These are phyloP conservation scores for Alternaria sp. DNA, from an alignment of 2,329 filamentous ascomycete genomes.

Conservation along the genomic window DNA sequence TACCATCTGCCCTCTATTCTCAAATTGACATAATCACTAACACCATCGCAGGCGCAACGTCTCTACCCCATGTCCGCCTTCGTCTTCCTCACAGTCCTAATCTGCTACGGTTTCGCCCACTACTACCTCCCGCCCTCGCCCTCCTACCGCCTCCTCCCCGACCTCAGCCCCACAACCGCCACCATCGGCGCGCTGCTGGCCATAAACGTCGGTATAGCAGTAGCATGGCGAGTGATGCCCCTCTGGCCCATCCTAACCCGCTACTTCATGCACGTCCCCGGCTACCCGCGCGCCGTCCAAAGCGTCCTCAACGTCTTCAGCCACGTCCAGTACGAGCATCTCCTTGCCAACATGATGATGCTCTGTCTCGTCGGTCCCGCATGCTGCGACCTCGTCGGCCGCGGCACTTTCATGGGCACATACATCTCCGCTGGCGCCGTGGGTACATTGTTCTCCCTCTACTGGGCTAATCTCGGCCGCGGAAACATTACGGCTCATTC, in stretches of 20 bases:
- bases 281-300: constrained; percentile 67
- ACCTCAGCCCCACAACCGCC: constrained; percentile 41
- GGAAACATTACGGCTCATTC: constrained; percentile 36
- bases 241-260: constrained; percentile 71
- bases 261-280: constrained; percentile 55
- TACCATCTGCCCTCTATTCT: not conserved
- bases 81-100: constrained; percentile 32
- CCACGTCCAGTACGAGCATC: constrained; percentile 67
- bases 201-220: constrained; percentile 64
- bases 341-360: constrained; percentile 66
- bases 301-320: constrained; percentile 72
- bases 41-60: constrained; percentile 35
- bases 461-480: constrained; percentile 43
- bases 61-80: constrained; percentile 46
- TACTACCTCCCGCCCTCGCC: constrained; percentile 42
- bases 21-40: not conserved
- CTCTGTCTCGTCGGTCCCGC: constrained; percentile 69
- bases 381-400: constrained; percentile 44
- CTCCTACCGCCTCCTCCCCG: constrained; percentile 41
- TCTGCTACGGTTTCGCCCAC: constrained; percentile 36
- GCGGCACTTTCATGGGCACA: constrained; percentile 44
- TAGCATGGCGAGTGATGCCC: constrained; percentile 68
- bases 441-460: constrained; percentile 37
- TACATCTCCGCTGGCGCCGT: constrained; percentile 44
- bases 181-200: constrained; percentile 66